Base-by-base conservation (phyloP, 73 alveolate species). In the Stentor roeselii region DNA sequence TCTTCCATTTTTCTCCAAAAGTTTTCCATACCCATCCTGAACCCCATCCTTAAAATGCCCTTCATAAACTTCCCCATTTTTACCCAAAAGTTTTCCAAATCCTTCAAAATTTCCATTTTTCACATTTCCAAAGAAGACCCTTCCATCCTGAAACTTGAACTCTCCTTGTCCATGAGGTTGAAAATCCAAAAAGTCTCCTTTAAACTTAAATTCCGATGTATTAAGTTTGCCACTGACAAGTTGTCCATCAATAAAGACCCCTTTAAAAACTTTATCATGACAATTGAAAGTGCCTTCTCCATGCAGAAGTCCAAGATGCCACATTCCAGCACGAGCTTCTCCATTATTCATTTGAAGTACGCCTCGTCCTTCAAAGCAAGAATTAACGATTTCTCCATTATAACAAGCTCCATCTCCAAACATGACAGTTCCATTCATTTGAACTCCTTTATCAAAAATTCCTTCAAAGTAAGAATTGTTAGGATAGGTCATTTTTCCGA, bases 361-460 rank as follows among this genome's bases (percentile, higher is more conserved):
- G 30, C 67, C 67, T 50, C 21, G 6, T 50, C 67, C 67, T 50
- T 50, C 67, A 50, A 50, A 50, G 21, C 21, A 11, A 50, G 6
- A 11, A 50, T 50, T 50, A 50, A 11, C 30, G 21, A 50, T 11
- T 21, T 50, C 67, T 50, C 67, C 67, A 11, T 50, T 50, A 50
- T 50, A 50, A 50, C 6, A 50, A 6, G 6, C 21, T 21, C 67
- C 67, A 50, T 50, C 67, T 11, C 30, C 67, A 6, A 6, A 50
- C 21, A 11, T 50, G 21, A 50, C 67, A 50, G 30, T 50, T 50
- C 67, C 67, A 67, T 58, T 31, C 74, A 58, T 58, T n/a, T 58
- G 27, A 21, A 58, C 74, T 21, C 80, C 80, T 67, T 67, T 67
- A 11, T 67, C 80, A 67, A 67, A 30, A 21, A 67, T 67, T 21